phyloP scores from a whole-genome alignment of 192 early-diverging fungal genomes.

The Cladochytrium replicatum region DNA sequence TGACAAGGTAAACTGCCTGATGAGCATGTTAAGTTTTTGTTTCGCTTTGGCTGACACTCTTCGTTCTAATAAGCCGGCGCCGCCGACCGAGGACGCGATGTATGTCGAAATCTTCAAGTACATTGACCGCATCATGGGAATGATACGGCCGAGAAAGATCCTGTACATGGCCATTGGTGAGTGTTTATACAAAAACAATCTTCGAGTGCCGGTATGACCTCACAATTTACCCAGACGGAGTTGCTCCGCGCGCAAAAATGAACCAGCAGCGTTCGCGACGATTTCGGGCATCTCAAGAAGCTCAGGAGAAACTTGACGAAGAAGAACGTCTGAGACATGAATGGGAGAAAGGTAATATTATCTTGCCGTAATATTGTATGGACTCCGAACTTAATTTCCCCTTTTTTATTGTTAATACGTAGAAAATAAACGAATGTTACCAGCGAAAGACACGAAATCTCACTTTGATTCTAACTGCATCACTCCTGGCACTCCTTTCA shows the following conservation, averaged over 20 bases:
- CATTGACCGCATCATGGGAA: constrained; percentile 87
- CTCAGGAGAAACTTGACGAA: constrained; percentile 46
- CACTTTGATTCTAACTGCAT: constrained; percentile 98
- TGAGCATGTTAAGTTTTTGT: not conserved
- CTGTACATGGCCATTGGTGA: constrained; percentile 96
- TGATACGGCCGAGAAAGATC: constrained; percentile 87
- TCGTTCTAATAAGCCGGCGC: constrained; percentile 18
- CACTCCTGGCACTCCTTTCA: constrained; percentile 95
- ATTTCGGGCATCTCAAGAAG: constrained; percentile 90
- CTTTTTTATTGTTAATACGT: constrained; percentile 3
- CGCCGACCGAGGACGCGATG: constrained; percentile 72
- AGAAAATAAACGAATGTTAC: constrained; percentile 21
- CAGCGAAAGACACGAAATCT: constrained; percentile 45
- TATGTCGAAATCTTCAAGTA: constrained; percentile 91
- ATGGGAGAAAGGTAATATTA: constrained; percentile 30
- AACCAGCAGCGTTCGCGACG: constrained; percentile 96
- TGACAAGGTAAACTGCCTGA: constrained; percentile 20
- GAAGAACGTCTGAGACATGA: constrained; percentile 38
- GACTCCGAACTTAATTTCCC: not conserved
- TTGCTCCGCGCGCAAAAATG: constrained; percentile 98
- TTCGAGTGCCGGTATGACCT: not conserved
- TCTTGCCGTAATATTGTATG: constrained; percentile 4
- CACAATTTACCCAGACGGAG: constrained; percentile 48
- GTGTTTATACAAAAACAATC: not conserved
- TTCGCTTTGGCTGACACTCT: no score